These are phyloP conservation scores for Oldenlandia corymbosa DNA, from an alignment of 257 asterid genomes.

Conservation along the genomic window DNA sequence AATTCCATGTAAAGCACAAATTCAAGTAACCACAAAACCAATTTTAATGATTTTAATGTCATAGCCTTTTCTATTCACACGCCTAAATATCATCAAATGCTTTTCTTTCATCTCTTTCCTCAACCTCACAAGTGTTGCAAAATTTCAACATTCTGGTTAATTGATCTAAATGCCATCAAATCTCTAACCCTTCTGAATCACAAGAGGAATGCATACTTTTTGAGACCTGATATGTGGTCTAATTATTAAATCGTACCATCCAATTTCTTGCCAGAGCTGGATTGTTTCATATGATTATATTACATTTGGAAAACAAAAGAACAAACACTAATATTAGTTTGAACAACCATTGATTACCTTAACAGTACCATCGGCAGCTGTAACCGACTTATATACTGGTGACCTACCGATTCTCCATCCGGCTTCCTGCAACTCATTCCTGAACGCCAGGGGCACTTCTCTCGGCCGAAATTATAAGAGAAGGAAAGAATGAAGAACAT, in stretches of 20 bases:
- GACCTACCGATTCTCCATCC: conserved; percentile 92
- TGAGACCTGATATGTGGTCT: no score
- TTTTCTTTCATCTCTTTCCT: no score
- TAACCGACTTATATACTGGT: conserved; percentile 51
- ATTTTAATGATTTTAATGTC: no score
- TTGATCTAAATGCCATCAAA: not conserved
- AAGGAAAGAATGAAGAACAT: not conserved
- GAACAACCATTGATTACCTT: conserved; percentile 42
- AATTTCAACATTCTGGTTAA: not conserved
- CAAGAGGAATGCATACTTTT: no score
- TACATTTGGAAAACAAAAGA: not conserved
- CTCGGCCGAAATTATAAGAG: conserved; percentile 6
- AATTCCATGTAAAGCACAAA: no score
- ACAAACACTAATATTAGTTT: not conserved
- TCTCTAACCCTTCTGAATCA: no score
- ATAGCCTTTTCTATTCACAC: no score
- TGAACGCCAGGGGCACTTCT: conserved; percentile 81
- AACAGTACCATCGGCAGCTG: conserved; percentile 86
- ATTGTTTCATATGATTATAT: not conserved
- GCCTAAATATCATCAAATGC: no score
- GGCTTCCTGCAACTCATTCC: conserved; percentile 67
- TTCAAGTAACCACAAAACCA: no score
- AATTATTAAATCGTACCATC: no score
- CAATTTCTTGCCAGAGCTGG: not conserved
- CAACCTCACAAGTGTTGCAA: not conserved